Evolutionary conservation across 208 protist species (phyloP).

Genomic region (Endotrypanum monterogeii): DNA sequence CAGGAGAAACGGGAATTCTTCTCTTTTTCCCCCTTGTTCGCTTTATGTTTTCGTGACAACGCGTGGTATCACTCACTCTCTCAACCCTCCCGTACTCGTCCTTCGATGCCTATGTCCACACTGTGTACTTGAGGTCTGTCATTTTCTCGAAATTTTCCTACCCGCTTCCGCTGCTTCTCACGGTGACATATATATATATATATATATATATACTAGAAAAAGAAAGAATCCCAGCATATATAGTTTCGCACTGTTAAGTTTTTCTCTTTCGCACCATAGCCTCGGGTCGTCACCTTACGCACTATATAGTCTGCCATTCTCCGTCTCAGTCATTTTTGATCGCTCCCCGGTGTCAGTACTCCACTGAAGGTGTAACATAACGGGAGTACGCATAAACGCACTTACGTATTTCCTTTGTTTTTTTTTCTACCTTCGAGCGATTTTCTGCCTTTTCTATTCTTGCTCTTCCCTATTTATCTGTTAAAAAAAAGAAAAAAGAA

Average conservation of each 20-base stretch:
- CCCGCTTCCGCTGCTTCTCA: slow-evolving; percentile 8
- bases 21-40: background rate
- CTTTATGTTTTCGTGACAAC: background rate
- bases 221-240: background rate
- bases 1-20: background rate
- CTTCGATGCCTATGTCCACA: background rate
- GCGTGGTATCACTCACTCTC: background rate
- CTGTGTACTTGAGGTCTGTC: background rate
- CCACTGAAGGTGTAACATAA: background rate
- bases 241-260: slow-evolving; percentile 2
- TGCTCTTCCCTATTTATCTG: background rate
- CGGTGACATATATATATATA: background rate
- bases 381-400: background rate
- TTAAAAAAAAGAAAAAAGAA: background rate
- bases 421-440: background rate
- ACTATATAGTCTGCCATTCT: background rate
- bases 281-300: background rate
- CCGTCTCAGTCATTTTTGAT: background rate
- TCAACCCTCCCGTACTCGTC: background rate
- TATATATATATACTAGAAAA: background rate
- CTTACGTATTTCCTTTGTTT: background rate
- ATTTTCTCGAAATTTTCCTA: background rate
- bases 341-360: background rate
- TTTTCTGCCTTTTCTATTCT: background rate
- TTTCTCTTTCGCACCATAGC: background rate